Conservation (phyloP, 2,329 filamentous ascomycete species). For the Calycina marina region DNA sequence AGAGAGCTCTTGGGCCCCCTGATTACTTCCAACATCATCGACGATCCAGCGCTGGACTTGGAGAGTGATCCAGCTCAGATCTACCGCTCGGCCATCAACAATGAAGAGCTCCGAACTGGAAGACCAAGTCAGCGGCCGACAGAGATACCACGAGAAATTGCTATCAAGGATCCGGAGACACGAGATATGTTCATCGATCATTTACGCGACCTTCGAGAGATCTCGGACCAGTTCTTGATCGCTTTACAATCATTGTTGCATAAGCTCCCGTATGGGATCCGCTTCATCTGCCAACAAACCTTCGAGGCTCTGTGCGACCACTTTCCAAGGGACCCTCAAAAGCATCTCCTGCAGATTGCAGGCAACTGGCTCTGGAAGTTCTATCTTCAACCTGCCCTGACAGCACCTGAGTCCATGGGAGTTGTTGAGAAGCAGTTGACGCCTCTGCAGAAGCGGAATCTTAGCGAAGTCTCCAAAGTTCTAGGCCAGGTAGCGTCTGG, state of each 20-base stretch:
- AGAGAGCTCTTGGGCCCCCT: slow-evolving; percentile 73
- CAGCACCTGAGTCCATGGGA: slow-evolving; percentile 83
- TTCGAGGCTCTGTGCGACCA: slow-evolving; percentile 63
- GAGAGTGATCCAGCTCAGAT: slow-evolving; percentile 98
- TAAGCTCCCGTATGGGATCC: slow-evolving; percentile 83
- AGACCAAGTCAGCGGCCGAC: slow-evolving; percentile 65
- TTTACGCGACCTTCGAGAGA: slow-evolving; percentile 82
- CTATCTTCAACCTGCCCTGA: slow-evolving; percentile 79
- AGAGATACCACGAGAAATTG: slow-evolving; percentile 79
- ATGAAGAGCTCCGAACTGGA: slow-evolving; percentile 89
- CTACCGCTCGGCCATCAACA: slow-evolving; percentile 88
- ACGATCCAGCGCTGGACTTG: slow-evolving; percentile 78
- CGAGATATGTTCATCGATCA: slow-evolving; percentile 87
- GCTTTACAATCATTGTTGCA: slow-evolving; percentile 70
- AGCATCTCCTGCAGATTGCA: slow-evolving; percentile 67
- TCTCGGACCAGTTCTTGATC: slow-evolving; percentile 79
- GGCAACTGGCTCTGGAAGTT: slow-evolving; percentile 89
- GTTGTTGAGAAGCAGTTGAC: slow-evolving; percentile 82
- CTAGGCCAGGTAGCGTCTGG: slow-evolving; percentile 80
- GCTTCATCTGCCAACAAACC: slow-evolving; percentile 76
- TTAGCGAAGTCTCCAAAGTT: slow-evolving; percentile 83
- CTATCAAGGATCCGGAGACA: slow-evolving; percentile 92
- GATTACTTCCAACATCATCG: slow-evolving; percentile 83
- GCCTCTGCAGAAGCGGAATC: slow-evolving; percentile 83
- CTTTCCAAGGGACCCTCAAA: slow-evolving; percentile 68